A percentile compares a stretch with the other conserved stretches of the same genome.
Conservation (phyloP, 331 rosid species). For the Stylosanthes scabra region DNA sequence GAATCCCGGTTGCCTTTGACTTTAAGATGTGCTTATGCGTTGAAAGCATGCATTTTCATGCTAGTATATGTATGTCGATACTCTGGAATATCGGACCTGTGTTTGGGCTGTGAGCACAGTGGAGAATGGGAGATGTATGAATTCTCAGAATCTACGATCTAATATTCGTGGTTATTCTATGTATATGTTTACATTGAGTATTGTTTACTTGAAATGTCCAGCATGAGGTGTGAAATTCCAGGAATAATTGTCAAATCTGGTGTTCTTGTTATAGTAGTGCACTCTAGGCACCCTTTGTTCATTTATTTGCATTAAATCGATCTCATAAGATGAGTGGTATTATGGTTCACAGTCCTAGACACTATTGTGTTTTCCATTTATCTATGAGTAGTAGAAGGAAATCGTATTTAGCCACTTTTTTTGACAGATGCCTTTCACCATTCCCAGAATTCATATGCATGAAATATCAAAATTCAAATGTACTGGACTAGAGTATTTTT, state of each 20-base stretch:
- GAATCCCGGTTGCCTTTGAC: constrained; percentile 5
- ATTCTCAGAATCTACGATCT: constrained; percentile 15
- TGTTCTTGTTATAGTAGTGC: not conserved
- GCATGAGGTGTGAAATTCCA: not conserved
- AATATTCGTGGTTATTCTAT: not conserved
- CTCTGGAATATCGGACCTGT: not conserved
- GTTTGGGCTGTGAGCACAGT: not conserved
- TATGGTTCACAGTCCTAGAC: not conserved
- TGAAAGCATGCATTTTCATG: not conserved
- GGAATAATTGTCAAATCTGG: constrained; percentile 2
- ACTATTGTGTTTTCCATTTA: not conserved
- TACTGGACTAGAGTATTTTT: constrained; percentile 5
- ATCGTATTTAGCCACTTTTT: constrained; percentile 7
- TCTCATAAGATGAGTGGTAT: not conserved
- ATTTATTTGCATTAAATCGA: constrained; percentile 29
- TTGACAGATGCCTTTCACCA: constrained; percentile 22
- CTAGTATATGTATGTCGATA: not conserved
- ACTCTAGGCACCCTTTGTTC: not conserved
- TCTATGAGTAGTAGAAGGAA: not conserved
- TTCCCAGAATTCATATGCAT: constrained; percentile 12
- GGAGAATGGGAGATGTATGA: constrained; percentile 21
- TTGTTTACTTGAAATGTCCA: not conserved
- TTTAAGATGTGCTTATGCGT: constrained; percentile 10
- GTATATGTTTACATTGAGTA: not conserved
- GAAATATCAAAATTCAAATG: constrained; percentile 3